Evolutionary conservation across 495 filamentous ascomycete genomes (phyloP), one percentile per base, ranked within the genome.

Genomic region (Penicillium egyptiacum): DNA sequence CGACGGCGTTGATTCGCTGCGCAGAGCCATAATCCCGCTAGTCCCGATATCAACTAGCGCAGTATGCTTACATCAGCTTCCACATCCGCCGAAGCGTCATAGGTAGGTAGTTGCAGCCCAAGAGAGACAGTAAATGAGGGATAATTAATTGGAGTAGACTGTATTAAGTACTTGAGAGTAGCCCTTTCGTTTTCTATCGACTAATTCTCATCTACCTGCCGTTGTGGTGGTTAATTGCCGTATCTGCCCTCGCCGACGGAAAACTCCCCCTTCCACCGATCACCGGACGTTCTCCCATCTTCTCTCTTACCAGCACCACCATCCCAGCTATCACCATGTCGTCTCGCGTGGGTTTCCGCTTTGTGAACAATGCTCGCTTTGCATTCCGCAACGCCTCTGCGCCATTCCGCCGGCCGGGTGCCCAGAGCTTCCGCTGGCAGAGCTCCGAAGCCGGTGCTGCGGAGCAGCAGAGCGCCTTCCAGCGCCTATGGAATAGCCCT

Each of bases 401-500:
- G 63, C 65, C 79, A 71, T 83, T 84, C 80, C 77, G 76, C 70
- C 67, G 76, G 66, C 66, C 68, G 61, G 73, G 81, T 62, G 74
- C 78, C 59, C 73, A 78, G 64, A 77, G 81, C 48, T 81, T 80
- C 64, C 85, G 87, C 49, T 89, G 83, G 68, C 84, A 88, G 68
- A 88, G 81, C 72, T 84, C 85, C 33, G 81, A 78, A 60, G 76
- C 82, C 42, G 74, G 73, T 17, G 70, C 80, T 26, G 70, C 75
- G 16, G 72, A 75, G 57, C 70, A 84, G 62, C 77, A 86, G 71
- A 85, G 74, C 66, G 83, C 76, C 65, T 79, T 89, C 70, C 81
- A 84, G 78, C 83, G 83, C 69, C 78, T 93, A 72, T 95, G 88
- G 89, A 87, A 91, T 73, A 91, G 89, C 75, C 88, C 89, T 17